Evolutionary conservation across 768 basidiomycete genomes (phyloP), one percentile per base, ranked within the genome.

Genomic region (Tremella fuciformis): DNA sequence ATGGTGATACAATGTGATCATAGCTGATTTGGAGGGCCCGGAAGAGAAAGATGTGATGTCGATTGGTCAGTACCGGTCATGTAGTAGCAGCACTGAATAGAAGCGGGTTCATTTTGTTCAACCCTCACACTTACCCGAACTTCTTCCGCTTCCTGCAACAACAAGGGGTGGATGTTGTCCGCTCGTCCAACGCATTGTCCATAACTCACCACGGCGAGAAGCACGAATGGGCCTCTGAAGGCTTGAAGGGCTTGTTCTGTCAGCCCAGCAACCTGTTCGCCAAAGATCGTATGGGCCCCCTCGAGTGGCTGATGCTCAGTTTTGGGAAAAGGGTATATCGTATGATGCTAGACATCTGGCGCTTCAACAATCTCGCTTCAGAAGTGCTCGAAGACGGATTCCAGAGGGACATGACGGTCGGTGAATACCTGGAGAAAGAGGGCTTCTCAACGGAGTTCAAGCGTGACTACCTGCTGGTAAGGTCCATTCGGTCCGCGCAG

Each of bases 141-240:
- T 88, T 89, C 69, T 80, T 87, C 50, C 82, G 83, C 42, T 90
- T 89, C 71, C 80, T 89, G 29, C 75, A 78, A 13, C 71, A 80
- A 25, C 78, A 82, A 46, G 76, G 80, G 2, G 81, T 88, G 39
- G 77, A 75, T 3, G 80, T 84, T 29, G 63, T 83, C 42, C 80
- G 81, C 1, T 87, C 87, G 0, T 83, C 85, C 55, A 89, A 88
- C 87, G 85, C 88, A 0, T 89, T 89, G 76, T 83, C 84, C 64
- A 83, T 91, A 39, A 86, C 88, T 2, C 81, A 87, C 47, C 86
- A 89, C 71, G 58, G 71, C 18, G 88, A 87, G 0, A 64, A 65
- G 15, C 87, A 87, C 64, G 87, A 89, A 73, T 89, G 88, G 87
- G 86, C 87, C 47, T 78, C 84, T 0, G 69, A 79, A 7, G 82